Base-by-base conservation (phyloP, 2,329 filamentous ascomycete genomes). In the Fusarium praegraminearum region DNA sequence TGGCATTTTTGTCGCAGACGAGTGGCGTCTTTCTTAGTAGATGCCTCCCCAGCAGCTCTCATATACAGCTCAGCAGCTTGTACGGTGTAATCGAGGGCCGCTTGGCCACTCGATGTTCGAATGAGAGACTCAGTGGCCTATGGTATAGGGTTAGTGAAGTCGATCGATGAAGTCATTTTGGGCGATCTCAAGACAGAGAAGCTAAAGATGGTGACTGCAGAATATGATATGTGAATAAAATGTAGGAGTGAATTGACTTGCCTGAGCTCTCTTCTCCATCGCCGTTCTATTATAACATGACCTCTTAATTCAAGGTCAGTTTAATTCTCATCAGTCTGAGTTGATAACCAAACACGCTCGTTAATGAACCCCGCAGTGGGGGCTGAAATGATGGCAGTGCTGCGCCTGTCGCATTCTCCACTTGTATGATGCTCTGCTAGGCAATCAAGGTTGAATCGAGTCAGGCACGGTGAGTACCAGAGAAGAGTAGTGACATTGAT, bases 31-130 rank as follows among this genome's bases (percentile, higher is more conserved):
- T 80, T 78, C n/a, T 87, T 80, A 53, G 81, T 84, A n/a, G 83
- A 79, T 8, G 90, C 86, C 62, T 92, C 82, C 62, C 83, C 84
- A 55, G 93, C 83, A 4, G 93, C 93, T 75, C 88, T 87, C 89
- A 98, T 93, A 72, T 96, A 94, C 52, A 91, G 83, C 77, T 98
- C 93, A 24, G 90, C 91, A 7, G 92, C 92, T 69, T 86, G 83
- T 75, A 97, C 93, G 51, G 93, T 90, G 77, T 92, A 87, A 53
- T 89, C 83, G 57, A 98, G 84, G 44, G 93, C 93, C 72, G 90
- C 89, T 59, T 77, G 74, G 64, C 79, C 80, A 46, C 62, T 77
- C 51, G 78, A 78, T 63, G 70, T 76, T 64, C 72, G 70, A 51
- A 79, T 70, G 46, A 81, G 73, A 73, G 76, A 75, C 75, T 83